These are phyloP conservation scores for Aegilops bicornis DNA, from an alignment of 176 grass and related monocot genomes.

Conservation along the genomic window DNA sequence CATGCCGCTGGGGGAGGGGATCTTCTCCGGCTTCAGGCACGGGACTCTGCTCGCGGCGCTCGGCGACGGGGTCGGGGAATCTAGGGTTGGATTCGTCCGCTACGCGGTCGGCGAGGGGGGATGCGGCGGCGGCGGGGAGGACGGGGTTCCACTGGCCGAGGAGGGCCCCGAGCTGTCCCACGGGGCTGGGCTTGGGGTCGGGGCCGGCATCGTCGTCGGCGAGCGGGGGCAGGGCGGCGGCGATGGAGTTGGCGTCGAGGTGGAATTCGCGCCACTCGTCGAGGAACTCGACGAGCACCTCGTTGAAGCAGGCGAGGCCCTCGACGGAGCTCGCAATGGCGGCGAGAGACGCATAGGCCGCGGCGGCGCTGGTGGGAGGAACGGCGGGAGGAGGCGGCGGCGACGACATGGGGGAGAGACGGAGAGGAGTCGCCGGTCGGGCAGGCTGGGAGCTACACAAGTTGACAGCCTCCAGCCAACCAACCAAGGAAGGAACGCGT, in stretches of 20 bases:
- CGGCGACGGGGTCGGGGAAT: background rate
- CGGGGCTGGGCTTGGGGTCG: background rate
- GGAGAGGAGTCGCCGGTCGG: background rate
- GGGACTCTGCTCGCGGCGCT: background rate
- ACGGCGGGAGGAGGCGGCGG: background rate
- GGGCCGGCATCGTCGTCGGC: background rate
- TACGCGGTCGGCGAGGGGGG: background rate
- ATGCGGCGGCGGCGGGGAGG: background rate
- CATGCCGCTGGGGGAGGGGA: constrained; percentile 38
- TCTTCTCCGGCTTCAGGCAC: background rate
- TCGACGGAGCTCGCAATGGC: constrained; percentile 8
- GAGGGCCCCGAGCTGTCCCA: background rate
- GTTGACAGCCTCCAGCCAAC: background rate
- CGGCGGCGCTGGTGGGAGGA: background rate
- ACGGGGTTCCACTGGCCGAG: constrained; percentile 26
- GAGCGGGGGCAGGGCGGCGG: constrained; percentile 31
- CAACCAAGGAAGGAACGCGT: background rate
- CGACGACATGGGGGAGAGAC: too few relatives aligned
- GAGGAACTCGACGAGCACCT: constrained; percentile 44
- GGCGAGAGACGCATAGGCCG: background rate
- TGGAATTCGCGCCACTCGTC: constrained; percentile 37
- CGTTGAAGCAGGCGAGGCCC: constrained; percentile 28
- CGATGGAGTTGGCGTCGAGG: constrained; percentile 42
- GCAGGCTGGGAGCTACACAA: background rate
- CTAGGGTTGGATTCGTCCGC: background rate